A percentile compares a stretch with the other conserved stretches of the same genome.
Evolutionary conservation across 1,284 basidiomycete genomes (phyloP).

Genomic region (Kalmanozyma brasiliensis): DNA sequence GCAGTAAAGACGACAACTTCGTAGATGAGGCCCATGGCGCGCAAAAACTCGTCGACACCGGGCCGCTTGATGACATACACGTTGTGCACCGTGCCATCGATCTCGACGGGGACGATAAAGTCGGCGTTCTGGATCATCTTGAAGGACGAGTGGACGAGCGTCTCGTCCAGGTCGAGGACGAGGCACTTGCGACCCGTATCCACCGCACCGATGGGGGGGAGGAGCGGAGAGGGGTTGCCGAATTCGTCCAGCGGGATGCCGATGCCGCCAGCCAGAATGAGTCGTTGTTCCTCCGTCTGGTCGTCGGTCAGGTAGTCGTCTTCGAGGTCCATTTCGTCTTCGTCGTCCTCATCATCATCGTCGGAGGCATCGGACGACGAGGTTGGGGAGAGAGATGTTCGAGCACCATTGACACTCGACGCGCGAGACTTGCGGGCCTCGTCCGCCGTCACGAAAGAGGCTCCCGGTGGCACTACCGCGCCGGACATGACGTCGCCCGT

Average conservation of each 20-base stretch:
- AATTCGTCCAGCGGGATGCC: slow-evolving; percentile 86
- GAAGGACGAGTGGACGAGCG: slow-evolving; percentile 79
- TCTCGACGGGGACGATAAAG: slow-evolving; percentile 98
- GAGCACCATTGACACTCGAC: slow-evolving; percentile 3
- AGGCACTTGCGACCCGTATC: slow-evolving; percentile 86
- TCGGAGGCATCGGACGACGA: slow-evolving; percentile 18
- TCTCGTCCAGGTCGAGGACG: slow-evolving; percentile 95
- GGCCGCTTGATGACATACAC: slow-evolving; percentile 99
- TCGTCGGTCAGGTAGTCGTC: slow-evolving; percentile 70
- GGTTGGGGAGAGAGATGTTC: neutral
- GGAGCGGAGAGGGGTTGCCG: slow-evolving; percentile 82
- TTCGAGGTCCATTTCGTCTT: slow-evolving; percentile 69
- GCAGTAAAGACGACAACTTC: slow-evolving; percentile 99
- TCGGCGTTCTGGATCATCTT: slow-evolving; percentile 75
- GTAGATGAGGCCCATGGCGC: slow-evolving; percentile 96
- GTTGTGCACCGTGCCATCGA: slow-evolving; percentile 97
- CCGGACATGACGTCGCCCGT: slow-evolving; percentile 77
- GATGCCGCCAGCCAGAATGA: slow-evolving; percentile 82
- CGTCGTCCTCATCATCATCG: slow-evolving; percentile 60
- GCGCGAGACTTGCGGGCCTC: slow-evolving; percentile 17
- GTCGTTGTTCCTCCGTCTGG: slow-evolving; percentile 80
- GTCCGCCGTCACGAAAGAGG: slow-evolving; percentile 70
- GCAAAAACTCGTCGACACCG: slow-evolving; percentile 95
- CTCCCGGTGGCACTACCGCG: slow-evolving; percentile 78
- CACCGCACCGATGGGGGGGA: slow-evolving; percentile 79